Percentiles rank a stretch among this genome's conserved stretches.
Conservation (phyloP, 208 protist species). For the Leishmania amazonensis region DNA sequence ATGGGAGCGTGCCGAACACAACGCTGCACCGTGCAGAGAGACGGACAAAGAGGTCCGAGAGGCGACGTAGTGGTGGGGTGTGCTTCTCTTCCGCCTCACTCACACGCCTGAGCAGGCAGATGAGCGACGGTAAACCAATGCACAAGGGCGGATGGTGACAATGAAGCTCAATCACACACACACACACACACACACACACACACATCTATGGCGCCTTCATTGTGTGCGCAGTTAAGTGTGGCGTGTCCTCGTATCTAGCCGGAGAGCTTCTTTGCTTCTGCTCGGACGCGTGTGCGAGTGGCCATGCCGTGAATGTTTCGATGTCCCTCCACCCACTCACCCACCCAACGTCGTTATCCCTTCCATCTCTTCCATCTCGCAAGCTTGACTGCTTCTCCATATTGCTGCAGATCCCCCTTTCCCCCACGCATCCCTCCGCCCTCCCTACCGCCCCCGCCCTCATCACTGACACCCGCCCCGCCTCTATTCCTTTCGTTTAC, state of each 20-base stretch:
- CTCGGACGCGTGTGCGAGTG: neutral
- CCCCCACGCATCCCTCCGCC: neutral
- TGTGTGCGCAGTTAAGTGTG: neutral
- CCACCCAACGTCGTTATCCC: no score
- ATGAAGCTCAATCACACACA: neutral
- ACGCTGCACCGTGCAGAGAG: no score
- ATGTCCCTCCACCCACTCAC: neutral
- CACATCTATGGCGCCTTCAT: neutral
- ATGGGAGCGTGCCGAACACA: neutral
- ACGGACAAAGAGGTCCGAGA: neutral
- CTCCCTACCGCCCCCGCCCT: neutral
- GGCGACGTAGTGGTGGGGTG: neutral
- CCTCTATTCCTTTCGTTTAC: neutral
- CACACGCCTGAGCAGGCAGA: conserved; percentile 3
- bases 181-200: neutral
- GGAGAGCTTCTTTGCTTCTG: neutral
- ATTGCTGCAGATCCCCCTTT: neutral
- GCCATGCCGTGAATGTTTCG: neutral
- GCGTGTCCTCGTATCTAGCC: neutral
- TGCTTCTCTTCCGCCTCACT: neutral
- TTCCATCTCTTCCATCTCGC: neutral
- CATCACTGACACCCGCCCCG: neutral
- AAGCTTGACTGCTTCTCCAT: neutral
- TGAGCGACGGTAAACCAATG: neutral
- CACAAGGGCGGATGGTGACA: no score